Evolutionary conservation across 148 eudicot genomes (phyloP), one percentile per base, ranked within the genome.

Genomic region (Fagopyrum tataricum): DNA sequence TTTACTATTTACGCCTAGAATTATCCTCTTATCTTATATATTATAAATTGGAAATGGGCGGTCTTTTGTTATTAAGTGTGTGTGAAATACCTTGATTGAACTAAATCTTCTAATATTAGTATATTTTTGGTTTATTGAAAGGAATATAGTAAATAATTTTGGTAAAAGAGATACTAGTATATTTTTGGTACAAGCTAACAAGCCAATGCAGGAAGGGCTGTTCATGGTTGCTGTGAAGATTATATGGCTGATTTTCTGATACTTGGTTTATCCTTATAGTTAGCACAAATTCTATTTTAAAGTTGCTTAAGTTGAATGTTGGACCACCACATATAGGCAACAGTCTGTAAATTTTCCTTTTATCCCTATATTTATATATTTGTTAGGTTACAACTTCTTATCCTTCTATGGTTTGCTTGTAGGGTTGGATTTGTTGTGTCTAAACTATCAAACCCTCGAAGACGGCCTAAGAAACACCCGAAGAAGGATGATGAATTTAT

Each of bases 401-500:
- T 42, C 55, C 23, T 24, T 46, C 55, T 26, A 49, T 76, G 46
- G 58, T 76, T 59, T 79, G 51, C 72, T 77, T 73, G 68, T 84
- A 91, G 97, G 85, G 73, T 90, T 72, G 86, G 82, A 58, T 82
- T 74, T 72, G 58, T 90, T 44, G 73, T 83, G 5, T 82, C 90
- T 40, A 87, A 84, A 75, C 72, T 84, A 10, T 84, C 78, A 55
- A 91, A 82, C 77, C 41, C 87, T 61, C 84, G 73, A 42, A 70
- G 74, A 52, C 58, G 47, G 31, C 75, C 5, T 73, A 67, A 83
- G 71, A 87, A 79, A 75, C 82, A 84, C 66, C 84, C 72, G 44
- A 95, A 85, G 73, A 85, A 83, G 76, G 88, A 87, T 78, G 94
- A 95, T 61, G 96, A 85, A 71, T 78, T 73, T 49, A 23, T 24